Base-by-base conservation (phyloP, 1,284 basidiomycete species). In the Sanguinoderma infundibulare region DNA sequence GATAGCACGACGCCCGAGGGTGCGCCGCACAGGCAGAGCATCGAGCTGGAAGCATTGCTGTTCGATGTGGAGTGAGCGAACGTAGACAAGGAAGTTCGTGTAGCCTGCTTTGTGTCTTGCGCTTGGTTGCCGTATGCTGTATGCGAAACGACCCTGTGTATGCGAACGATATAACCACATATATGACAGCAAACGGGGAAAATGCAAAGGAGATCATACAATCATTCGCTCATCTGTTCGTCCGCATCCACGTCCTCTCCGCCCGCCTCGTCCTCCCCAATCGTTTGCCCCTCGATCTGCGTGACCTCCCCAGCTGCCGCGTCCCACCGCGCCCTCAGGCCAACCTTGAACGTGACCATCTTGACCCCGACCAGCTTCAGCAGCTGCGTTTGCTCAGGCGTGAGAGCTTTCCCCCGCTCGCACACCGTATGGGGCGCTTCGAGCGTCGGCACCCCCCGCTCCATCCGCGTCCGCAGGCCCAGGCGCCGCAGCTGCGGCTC, bases 401-500 rank as follows among this genome's bases (percentile, higher is more conserved):
- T 90, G 65, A 99, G 80, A 61, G 79, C 79, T 69, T 95, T 90
- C 47, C 95, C 96, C 74, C 92, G 79, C 72, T 88, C 87, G 78
- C 97, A 98, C 51, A 99, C 80, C 53, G 85, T 84, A 74, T 97
- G 96, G n/a, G 92, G 82, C 58, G 81, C 83, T 52, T 87, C 85
- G 57, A 99, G 79, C 4, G 90, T 93, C 2, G 98, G 97, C 1
- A 98, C 92, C 60, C 97, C 98, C 67, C 86, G 87, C 65, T 91
- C 86, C 79, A 99, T 86, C 57, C 83, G 85, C 20, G 97, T 98
- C 49, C 89, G 84, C 56, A 99, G 81, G 12, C 98, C 98, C 32
- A 98, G 85, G 74, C 92, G 91, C 59, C 97, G 88, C 57, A 99
- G 82, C 73, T 98, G 96, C 22, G 97, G 95, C 70, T 99, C 97